Conservation (phyloP, 306 rosid species). For the Citrullus amarus region DNA sequence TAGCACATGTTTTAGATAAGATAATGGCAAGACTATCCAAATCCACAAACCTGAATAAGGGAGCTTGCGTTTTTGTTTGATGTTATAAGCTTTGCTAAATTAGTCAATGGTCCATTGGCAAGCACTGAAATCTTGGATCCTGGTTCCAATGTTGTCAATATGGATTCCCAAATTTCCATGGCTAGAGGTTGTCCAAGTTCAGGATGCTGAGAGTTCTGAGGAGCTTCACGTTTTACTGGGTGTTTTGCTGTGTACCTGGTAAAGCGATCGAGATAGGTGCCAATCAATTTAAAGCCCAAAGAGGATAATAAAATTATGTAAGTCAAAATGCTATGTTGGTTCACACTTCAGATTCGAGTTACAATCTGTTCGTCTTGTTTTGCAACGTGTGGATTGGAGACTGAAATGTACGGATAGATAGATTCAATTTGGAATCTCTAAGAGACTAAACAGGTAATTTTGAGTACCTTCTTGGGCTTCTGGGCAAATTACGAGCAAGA, state of each 20-base stretch:
- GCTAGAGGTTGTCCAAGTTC: conserved; percentile 68
- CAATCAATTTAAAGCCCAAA: neutral
- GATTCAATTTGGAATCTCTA: neutral
- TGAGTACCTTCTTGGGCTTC: conserved; percentile 75
- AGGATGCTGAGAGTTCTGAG: conserved; percentile 50
- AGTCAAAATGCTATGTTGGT: neutral
- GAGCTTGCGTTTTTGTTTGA: conserved; percentile 34
- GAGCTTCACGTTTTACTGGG: conserved; percentile 47
- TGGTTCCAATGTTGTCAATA: conserved; percentile 32
- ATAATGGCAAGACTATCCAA: neutral
- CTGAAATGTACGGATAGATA: neutral
- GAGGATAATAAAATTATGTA: neutral
- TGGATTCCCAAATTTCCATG: conserved; percentile 63
- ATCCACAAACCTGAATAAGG: conserved; percentile 42
- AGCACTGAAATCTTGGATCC: conserved; percentile 61
- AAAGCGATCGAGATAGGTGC: neutral
- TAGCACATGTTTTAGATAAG: neutral
- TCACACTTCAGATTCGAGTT: neutral
- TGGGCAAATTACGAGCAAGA: conserved; percentile 62
- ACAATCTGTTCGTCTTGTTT: neutral
- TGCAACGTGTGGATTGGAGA: neutral
- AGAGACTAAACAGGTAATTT: neutral
- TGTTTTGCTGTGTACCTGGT: conserved; percentile 65
- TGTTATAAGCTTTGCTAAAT: conserved; percentile 51
- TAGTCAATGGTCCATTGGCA: conserved; percentile 91